Base-by-base conservation (phyloP, 345 rosid species). In the Rubroshorea leprosula region DNA sequence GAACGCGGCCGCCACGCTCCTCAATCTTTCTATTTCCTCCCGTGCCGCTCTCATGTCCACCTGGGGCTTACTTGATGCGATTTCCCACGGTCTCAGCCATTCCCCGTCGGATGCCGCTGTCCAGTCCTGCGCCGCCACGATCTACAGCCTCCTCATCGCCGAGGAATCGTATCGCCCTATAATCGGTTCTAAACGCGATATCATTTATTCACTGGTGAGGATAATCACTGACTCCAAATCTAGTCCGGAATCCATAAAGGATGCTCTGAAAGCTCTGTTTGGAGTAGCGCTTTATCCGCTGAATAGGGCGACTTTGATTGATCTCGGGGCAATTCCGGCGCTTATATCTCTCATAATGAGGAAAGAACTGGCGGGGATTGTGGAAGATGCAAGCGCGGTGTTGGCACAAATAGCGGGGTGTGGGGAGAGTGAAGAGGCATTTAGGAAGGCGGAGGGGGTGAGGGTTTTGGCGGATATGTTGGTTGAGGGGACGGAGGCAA, bases 381-480 rank as follows among this genome's bases (percentile, higher is more conserved):
- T 92, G 57, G 98, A 92, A 72, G 98, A 92, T 62, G 86, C 98
- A 13, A 82, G 84, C 57, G 98, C 96, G 23, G 98, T 92, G 64
- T 66, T 86, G 52, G 93, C 95, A 22, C 98, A 92, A 70, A 69
- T 92, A 2, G 96, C 89, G 13, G 95, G 98, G n/a, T 84, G 95
- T 55, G 96, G 80, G 60, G 98, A 84, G 72, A 79, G 89, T 48
- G 87, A 73, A 49, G 87, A 72, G 11, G 98, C 78, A 24, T 83
- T 89, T 54, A 61, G 75, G 44, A 84, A 58, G 49, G 76, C 73
- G 2, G 80, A 80, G 0, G 97, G 94, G 45, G 65, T 79, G 1
- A 60, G 51, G 26, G 80, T 86, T 41, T 54, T 92, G 61, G 82
- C 74, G 51, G 98, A 92, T 70, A 69, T 89, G 78, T n/a, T 89